These are phyloP conservation scores for Actinomortierella ambigua DNA, from an alignment of 371 early-diverging fungal genomes.

Conservation along the genomic window DNA sequence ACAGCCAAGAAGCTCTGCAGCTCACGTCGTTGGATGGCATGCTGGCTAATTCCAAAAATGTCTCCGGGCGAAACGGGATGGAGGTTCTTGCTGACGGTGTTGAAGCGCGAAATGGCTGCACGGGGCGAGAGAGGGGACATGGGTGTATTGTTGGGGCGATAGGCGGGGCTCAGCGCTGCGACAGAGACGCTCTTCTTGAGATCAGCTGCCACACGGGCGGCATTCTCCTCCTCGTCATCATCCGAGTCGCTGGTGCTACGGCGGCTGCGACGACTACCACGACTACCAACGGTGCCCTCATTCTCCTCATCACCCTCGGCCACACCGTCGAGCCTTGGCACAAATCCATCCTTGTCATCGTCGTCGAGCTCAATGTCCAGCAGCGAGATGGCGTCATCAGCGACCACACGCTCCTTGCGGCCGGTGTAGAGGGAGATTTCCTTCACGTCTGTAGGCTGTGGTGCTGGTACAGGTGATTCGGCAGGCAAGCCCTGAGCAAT, in stretches of 20 bases:
- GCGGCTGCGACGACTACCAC: too few species aligned
- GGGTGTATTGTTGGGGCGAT: conserved; percentile 1
- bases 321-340: conserved; percentile 25
- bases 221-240: conserved; percentile 29
- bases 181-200: conserved; percentile 34
- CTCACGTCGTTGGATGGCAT: conserved; percentile 36
- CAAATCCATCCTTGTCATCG: conserved; percentile 14
- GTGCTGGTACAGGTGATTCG: conserved; percentile 21
- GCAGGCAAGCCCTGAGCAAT: conserved; percentile 44
- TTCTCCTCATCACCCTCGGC: conserved; percentile 19
- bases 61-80: conserved; percentile 43
- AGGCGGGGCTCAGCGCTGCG: conserved; percentile 24
- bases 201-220: conserved; percentile 23
- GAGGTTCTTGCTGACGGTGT: conserved; percentile 24
- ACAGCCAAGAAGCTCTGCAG: conserved; percentile 35
- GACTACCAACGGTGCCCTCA: not conserved
- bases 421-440: conserved; percentile 38
- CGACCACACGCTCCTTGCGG: conserved; percentile 38
- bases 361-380: conserved; percentile 36
- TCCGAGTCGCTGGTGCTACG: too few species aligned
- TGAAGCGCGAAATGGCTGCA: conserved; percentile 23
- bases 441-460: conserved; percentile 8
- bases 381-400: conserved; percentile 41
- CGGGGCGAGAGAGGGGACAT: conserved; percentile 18
- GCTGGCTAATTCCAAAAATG: conserved; percentile 47